Evolutionary conservation across 2,329 filamentous ascomycete species (phyloP), one percentile per base, ranked within the genome.

Genomic region (Epicoccum sorghinum): DNA sequence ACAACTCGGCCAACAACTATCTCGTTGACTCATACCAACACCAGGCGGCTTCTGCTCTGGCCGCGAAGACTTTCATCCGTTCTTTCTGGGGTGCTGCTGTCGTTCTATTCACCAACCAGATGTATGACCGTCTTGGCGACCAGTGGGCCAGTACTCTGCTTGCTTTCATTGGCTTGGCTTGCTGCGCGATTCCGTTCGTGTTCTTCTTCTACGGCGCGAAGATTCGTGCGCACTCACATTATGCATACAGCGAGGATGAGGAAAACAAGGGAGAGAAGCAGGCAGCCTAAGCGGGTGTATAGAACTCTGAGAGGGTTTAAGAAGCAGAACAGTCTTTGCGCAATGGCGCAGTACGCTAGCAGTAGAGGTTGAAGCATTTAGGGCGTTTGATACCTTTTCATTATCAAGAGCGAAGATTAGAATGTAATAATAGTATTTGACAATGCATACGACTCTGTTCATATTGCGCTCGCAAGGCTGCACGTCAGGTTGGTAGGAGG

Each of bases 41-140:
- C 75, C 89, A 93, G 74, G 91, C 91, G 1, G 90, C 91, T 1
- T 91, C 88, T 0, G 90, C 89, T 0, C 82, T 93, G 3, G 90
- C 90, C 0, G 89, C 90, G 35, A 93, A 93, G 80, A 93, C 90
- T 0, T 93, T 86, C 68, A 80, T 93, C 54, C 84, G 90, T 23
- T 89, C 85, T 13, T 89, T 93, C 76, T 95, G 90, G 89, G 91
- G 90, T 65, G 91, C 90, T 0, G 82, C 77, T 1, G 85, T 87
- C 1, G 90, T 93, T 0, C 82, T 96, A 1, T 95, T 95, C 75
- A 93, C 90, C 0, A 81, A 83, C 60, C 89, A 93, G 73, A 93
- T 95, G 90, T 76, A 75, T 53, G 58, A 66, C 35, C 82, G 86
- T 2, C 79, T 93, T 12, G 86, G 86, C 7, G 82, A 91, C 73